These are phyloP conservation scores for Clathrospora elynae DNA, from an alignment of 2,329 filamentous ascomycete genomes.

Conservation along the genomic window DNA sequence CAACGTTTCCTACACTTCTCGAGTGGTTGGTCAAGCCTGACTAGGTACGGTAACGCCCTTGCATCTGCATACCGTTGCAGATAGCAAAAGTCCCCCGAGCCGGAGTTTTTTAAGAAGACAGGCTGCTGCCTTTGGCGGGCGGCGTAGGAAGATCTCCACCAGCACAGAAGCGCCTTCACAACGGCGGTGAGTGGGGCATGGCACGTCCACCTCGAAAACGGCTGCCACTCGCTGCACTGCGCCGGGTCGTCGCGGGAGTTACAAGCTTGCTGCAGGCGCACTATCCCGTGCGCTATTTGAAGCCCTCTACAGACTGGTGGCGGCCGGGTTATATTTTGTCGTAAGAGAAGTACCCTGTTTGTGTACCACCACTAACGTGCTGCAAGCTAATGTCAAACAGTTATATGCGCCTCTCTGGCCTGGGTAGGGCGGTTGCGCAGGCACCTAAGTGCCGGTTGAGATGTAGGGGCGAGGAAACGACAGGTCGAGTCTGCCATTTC, in stretches of 20 bases:
- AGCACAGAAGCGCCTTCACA: conserved; percentile 16
- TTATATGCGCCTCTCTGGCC: conserved; percentile 25
- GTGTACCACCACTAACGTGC: conserved; percentile 41
- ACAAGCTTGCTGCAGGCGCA: conserved; percentile 32
- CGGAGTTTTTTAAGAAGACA: conserved; percentile 1
- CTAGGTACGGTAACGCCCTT: conserved; percentile 29
- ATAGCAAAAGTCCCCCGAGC: conserved; percentile 4
- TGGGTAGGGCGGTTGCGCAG: conserved; percentile 17
- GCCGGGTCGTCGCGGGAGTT: conserved; percentile 30
- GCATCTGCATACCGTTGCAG: conserved; percentile 32
- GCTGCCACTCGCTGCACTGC: conserved; percentile 28
- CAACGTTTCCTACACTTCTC: conserved; percentile 20
- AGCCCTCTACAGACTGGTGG: conserved; percentile 23
- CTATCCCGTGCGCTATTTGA: conserved; percentile 26
- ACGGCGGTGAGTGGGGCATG: conserved; percentile 19
- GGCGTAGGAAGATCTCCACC: conserved; percentile 22
- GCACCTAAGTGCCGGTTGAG: conserved; percentile 12
- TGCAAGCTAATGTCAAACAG: conserved; percentile 42
- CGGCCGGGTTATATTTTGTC: conserved; percentile 23
- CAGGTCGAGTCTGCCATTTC: conserved; percentile 22
- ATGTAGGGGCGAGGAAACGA: conserved; percentile 35
- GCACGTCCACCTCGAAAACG: conserved; percentile 23
- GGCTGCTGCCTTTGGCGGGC: conserved; percentile 20
- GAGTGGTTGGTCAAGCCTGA: conserved; percentile 16
- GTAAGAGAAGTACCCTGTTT: conserved; percentile 34